Conservation (phyloP, 805 yeast species). For the Kluyveromyces aestuarii region DNA sequence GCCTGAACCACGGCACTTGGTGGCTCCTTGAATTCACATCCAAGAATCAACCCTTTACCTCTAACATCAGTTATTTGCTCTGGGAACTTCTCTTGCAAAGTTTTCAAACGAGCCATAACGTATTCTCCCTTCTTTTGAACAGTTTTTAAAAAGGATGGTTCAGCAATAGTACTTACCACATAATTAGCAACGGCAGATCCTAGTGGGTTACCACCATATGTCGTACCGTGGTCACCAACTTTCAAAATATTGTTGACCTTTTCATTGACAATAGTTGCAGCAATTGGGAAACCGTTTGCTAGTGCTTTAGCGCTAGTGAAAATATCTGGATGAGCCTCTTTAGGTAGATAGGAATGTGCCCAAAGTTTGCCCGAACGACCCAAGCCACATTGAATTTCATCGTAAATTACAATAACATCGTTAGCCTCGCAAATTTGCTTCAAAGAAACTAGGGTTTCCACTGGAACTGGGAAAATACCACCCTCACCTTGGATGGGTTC, state of each 20-base stretch:
- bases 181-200: constrained; percentile 75
- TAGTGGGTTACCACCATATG: constrained; percentile 95
- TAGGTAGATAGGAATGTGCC: constrained; percentile 77
- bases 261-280: constrained; percentile 84
- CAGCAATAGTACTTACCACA: constrained; percentile 61
- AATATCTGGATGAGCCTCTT: constrained; percentile 88
- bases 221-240: constrained; percentile 97
- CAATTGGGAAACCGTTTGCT: constrained; percentile 95
- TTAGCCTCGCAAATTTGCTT: constrained; percentile 57
- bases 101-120: constrained; percentile 41
- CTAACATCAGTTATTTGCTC: constrained; percentile 58
- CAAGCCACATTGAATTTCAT: constrained; percentile 95
- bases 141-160: constrained; percentile 45
- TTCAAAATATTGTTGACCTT: constrained; percentile 60
- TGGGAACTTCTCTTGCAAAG: constrained; percentile 48
- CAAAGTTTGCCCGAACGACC: constrained; percentile 89
- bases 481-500: constrained; percentile 99
- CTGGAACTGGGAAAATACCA: constrained; percentile 65
- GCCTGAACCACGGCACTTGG: constrained; percentile 53
- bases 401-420: constrained; percentile 74
- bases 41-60: constrained; percentile 84
- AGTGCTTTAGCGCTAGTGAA: constrained; percentile 91
- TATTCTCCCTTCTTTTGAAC: constrained; percentile 55
- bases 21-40: constrained; percentile 63
- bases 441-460: constrained; percentile 56